These are phyloP conservation scores for Gentiana straminea DNA, from an alignment of 257 asterid species.

Conservation along the genomic window DNA sequence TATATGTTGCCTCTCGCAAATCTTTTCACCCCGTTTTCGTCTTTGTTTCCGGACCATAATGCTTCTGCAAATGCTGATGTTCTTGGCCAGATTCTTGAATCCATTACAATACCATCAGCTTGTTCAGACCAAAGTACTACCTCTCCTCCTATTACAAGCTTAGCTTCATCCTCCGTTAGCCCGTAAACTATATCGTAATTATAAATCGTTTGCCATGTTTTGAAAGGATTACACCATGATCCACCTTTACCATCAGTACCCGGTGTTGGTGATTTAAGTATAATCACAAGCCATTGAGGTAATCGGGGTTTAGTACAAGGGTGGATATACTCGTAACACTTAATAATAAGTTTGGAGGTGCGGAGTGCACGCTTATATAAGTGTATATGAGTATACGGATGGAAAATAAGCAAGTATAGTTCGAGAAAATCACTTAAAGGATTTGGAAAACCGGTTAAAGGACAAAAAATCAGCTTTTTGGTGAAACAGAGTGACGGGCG, in stretches of 20 bases:
- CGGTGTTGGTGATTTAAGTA: too few relatives aligned
- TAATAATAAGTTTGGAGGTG: too few relatives aligned
- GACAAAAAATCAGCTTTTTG: too few relatives aligned
- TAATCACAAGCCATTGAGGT: too few relatives aligned
- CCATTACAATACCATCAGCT: constrained; percentile 79
- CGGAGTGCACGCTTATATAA: too few relatives aligned
- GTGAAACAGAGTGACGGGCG: too few relatives aligned
- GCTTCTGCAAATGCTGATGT: constrained; percentile 78
- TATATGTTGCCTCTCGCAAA: constrained; percentile 69
- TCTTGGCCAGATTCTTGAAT: constrained; percentile 79
- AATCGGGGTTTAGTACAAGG: too few relatives aligned
- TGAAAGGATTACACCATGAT: constrained; percentile 92
- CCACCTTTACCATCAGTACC: constrained; percentile 59
- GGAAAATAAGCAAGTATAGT: too few relatives aligned
- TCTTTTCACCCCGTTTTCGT: constrained; percentile 57
- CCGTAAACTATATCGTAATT: constrained; percentile 74
- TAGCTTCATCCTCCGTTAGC: constrained; percentile 39
- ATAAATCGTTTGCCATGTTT: constrained; percentile 86
- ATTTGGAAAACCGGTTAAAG: too few relatives aligned
- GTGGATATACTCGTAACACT: too few relatives aligned
- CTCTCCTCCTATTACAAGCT: constrained; percentile 80
- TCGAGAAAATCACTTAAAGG: too few relatives aligned
- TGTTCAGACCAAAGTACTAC: constrained; percentile 94
- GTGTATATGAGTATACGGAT: too few relatives aligned
- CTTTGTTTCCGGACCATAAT: constrained; percentile 83